Evolutionary conservation across 768 basidiomycete species (phyloP).

Genomic region (Boletus reticulatus): DNA sequence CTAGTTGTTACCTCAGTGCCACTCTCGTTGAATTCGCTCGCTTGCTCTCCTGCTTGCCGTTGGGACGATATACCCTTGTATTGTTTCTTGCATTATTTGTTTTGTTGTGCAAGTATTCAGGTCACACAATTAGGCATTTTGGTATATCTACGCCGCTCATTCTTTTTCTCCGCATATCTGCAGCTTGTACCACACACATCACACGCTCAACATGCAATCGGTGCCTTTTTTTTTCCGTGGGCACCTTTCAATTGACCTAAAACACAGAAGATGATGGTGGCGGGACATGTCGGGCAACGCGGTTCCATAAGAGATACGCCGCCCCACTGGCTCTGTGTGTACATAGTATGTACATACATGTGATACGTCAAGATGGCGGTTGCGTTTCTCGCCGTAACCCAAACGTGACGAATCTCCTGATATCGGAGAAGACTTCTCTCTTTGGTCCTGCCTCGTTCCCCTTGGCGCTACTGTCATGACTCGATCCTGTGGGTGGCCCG

Average conservation of each 20-base stretch:
- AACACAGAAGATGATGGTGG: constrained; percentile 9
- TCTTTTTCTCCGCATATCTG: constrained; percentile 5
- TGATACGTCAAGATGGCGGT: constrained; percentile 16
- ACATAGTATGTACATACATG: neutral
- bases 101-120: neutral
- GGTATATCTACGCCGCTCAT: neutral
- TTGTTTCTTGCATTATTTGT: neutral
- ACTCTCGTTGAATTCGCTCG: constrained; percentile 12
- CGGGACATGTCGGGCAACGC: neutral
- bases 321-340: no score
- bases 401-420: constrained; percentile 86
- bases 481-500: constrained; percentile 62
- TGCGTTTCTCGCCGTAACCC: constrained; percentile 73
- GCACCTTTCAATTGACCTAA: constrained; percentile 1
- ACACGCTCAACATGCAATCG: constrained; percentile 9
- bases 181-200: constrained; percentile 14
- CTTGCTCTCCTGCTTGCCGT: constrained; percentile 3
- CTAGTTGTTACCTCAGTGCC: neutral
- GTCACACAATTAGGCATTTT: constrained; percentile 1
- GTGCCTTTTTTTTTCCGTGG: neutral
- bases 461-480: constrained; percentile 39
- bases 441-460: constrained; percentile 47
- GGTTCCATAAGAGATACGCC: no score
- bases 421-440: constrained; percentile 85
- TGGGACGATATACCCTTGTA: constrained; percentile 14